Percentiles rank a stretch among this genome's conserved stretches.
Conservation (phyloP, 257 asterid species). For the Solanum boliviense region DNA sequence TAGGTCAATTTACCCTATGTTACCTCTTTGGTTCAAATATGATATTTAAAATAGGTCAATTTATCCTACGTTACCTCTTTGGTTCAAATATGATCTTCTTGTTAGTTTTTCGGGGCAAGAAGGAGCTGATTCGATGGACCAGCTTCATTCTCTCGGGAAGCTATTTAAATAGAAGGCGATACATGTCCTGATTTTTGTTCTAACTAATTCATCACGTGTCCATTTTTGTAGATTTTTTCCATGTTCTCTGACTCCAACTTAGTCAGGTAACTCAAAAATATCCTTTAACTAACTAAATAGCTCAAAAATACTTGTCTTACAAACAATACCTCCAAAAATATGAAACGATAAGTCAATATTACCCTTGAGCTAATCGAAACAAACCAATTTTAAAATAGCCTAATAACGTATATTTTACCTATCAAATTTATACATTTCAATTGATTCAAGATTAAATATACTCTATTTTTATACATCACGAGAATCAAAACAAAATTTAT, state of each 20-base stretch:
- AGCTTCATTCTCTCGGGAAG: fast-evolving
- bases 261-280: not conserved
- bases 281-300: not conserved
- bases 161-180: too few species aligned
- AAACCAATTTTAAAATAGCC: not conserved
- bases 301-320: not conserved
- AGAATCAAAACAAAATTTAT: not conserved
- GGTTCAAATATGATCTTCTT: not conserved
- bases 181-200: too few species aligned
- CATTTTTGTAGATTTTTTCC: too few species aligned
- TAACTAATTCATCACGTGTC: too few species aligned
- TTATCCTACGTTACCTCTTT: not conserved
- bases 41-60: not conserved
- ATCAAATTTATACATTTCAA: not conserved
- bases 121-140: too few species aligned
- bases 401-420: not conserved
- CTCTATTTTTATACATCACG: not conserved
- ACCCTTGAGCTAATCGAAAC: too few species aligned
- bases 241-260: too few species aligned
- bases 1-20: not conserved
- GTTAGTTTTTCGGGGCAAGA: not conserved
- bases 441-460: not conserved
- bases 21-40: not conserved
- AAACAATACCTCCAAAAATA: not conserved
- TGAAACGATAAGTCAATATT: too few species aligned